Evolutionary conservation across 2,329 filamentous ascomycete genomes (phyloP).

Genomic region (Claviceps capensis): DNA sequence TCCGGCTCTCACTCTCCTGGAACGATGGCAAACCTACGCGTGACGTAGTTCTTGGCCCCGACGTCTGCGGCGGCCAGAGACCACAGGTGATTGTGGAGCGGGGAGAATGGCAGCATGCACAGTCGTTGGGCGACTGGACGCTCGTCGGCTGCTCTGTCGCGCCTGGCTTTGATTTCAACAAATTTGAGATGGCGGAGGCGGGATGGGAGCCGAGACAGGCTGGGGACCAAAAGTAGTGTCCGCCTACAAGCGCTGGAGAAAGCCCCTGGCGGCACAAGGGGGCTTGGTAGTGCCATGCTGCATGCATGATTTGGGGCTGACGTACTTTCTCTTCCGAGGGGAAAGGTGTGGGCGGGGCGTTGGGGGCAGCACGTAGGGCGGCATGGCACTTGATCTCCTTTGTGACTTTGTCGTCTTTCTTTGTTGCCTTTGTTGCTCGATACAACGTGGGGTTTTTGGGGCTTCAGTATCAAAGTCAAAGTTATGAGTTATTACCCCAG

Average conservation of each 20-base stretch:
- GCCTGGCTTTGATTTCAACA: constrained; percentile 15
- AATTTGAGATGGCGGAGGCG: constrained; percentile 17
- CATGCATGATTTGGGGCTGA: not conserved
- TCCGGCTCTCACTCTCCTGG: constrained; percentile 29
- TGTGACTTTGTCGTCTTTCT: too few relatives aligned
- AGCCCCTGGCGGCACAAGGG: too few relatives aligned
- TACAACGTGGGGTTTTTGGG: too few relatives aligned
- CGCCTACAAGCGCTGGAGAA: not conserved
- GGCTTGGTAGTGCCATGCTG: not conserved
- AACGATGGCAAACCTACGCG: constrained; percentile 27
- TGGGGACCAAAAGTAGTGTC: not conserved
- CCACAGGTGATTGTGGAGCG: constrained; percentile 30
- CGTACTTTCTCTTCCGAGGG: too few relatives aligned
- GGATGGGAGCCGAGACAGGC: constrained; percentile 17
- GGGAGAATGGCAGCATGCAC: constrained; percentile 32
- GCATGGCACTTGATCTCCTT: too few relatives aligned
- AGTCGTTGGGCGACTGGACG: constrained; percentile 32
- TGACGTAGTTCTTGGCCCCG: constrained; percentile 24
- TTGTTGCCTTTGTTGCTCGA: too few relatives aligned
- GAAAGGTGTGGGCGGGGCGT: too few relatives aligned
- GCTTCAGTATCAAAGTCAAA: too few relatives aligned
- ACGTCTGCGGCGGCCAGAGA: constrained; percentile 26
- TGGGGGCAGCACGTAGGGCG: too few relatives aligned
- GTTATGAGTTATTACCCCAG: too few relatives aligned
- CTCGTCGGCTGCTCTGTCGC: constrained; percentile 26